phyloP scores from a whole-genome alignment of 352 stramenopile species.

The Phytophthora europaea region DNA sequence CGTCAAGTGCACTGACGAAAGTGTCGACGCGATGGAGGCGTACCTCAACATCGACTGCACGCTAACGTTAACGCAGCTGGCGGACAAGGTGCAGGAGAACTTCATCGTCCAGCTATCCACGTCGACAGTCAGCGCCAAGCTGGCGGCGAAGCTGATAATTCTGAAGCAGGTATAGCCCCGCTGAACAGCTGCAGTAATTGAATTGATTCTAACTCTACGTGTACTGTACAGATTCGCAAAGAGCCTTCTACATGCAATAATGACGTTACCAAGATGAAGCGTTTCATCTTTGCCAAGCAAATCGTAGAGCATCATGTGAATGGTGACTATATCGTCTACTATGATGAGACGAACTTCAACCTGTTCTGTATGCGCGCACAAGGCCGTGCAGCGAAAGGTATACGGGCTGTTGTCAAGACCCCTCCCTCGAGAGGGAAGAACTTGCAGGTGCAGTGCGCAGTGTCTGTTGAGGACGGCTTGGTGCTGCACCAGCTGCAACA shows the following conservation, averaged over 20 bases:
- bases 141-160: not conserved
- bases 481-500: conserved; percentile 15
- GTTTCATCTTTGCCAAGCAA: not conserved
- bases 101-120: not conserved
- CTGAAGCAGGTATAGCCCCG: not conserved
- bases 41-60: not conserved
- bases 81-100: not conserved
- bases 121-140: not conserved
- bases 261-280: not conserved
- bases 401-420: conserved; percentile 1
- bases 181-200: not conserved
- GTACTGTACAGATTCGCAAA: not conserved
- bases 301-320: not conserved
- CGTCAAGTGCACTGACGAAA: not conserved
- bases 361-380: conserved; percentile 9
- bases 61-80: not conserved
- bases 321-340: conserved; percentile 14
- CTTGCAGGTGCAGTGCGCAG: conserved; percentile 5
- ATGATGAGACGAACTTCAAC: conserved; percentile 14
- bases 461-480: conserved; percentile 5
- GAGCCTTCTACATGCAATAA: not conserved
- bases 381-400: not conserved
- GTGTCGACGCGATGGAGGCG: not conserved
- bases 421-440: conserved; percentile 6
- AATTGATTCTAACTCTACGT: not conserved